These are phyloP conservation scores for Diplodia scrobiculata DNA, from an alignment of 2,329 filamentous ascomycete species.

Conservation along the genomic window DNA sequence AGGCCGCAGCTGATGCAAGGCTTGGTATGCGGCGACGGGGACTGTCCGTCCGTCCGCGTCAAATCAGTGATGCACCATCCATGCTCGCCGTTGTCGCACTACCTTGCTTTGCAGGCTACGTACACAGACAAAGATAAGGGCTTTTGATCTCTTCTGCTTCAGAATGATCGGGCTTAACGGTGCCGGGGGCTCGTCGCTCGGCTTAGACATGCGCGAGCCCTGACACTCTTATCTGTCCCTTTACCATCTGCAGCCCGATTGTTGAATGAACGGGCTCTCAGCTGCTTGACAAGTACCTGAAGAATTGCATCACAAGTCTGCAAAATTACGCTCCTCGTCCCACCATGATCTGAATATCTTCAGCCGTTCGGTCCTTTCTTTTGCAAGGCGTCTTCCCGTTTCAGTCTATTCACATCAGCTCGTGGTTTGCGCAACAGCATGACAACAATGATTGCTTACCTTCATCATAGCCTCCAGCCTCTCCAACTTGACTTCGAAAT, in stretches of 20 bases:
- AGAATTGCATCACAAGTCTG: neutral
- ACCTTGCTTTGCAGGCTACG: neutral
- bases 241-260: neutral
- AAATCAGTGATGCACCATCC: neutral
- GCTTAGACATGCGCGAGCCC: too few relatives aligned
- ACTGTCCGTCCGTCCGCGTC: neutral
- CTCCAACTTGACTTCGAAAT: conserved; percentile 43
- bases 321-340: conserved; percentile 27
- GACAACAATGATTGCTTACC: neutral
- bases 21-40: conserved; percentile 5
- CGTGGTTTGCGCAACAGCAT: too few relatives aligned
- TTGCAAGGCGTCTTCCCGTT: conserved; percentile 8
- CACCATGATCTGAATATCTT: conserved; percentile 30
- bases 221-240: too few relatives aligned
- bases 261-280: neutral
- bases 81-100: conserved; percentile 17
- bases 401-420: conserved; percentile 14
- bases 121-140: too few relatives aligned
- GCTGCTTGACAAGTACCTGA: neutral
- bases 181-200: too few relatives aligned
- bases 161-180: too few relatives aligned
- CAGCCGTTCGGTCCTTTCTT: conserved; percentile 28
- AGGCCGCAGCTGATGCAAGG: conserved; percentile 21
- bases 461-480: conserved; percentile 42
- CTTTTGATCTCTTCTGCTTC: too few relatives aligned